Evolutionary conservation across 371 early-diverging fungal genomes (phyloP).

Genomic region (Coemansia sp.): DNA sequence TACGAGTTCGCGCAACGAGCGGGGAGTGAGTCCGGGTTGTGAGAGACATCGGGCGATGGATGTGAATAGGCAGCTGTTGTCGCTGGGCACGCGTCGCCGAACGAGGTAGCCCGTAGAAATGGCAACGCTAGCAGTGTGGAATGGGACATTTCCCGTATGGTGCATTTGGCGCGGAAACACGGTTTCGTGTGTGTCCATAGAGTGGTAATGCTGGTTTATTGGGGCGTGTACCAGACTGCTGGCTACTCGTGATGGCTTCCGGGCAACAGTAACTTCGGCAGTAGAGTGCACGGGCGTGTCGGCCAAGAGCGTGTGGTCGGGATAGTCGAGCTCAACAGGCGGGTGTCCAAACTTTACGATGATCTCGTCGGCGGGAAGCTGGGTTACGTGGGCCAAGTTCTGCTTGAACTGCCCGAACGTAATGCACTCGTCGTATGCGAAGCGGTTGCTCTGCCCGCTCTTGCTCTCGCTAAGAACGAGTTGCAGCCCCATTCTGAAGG

Average conservation of each 20-base stretch:
- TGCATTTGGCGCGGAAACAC: neutral
- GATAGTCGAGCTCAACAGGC: slow-evolving; percentile 15
- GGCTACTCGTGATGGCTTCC: neutral
- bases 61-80: slow-evolving; percentile 64
- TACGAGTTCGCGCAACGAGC: slow-evolving; percentile 37
- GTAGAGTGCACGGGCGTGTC: slow-evolving; percentile 15
- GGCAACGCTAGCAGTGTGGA: neutral
- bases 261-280: slow-evolving; percentile 9
- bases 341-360: slow-evolving; percentile 26
- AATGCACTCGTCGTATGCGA: neutral
- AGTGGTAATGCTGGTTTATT: neutral
- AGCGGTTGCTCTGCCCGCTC: neutral
- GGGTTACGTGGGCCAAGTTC: slow-evolving; percentile 11
- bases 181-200: neutral
- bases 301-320: slow-evolving; percentile 11
- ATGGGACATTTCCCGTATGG: neutral
- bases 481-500: neutral
- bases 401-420: slow-evolving; percentile 35
- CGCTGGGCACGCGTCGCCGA: slow-evolving; percentile 52
- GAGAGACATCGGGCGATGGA: slow-evolving; percentile 19
- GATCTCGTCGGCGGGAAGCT: slow-evolving; percentile 8
- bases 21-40: neutral
- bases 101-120: slow-evolving; percentile 19
- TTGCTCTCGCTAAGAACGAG: neutral
- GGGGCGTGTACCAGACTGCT: too few relatives aligned